Base-by-base conservation (phyloP, 2,329 filamentous ascomycete genomes). In the Scedosporium dehoogii region DNA sequence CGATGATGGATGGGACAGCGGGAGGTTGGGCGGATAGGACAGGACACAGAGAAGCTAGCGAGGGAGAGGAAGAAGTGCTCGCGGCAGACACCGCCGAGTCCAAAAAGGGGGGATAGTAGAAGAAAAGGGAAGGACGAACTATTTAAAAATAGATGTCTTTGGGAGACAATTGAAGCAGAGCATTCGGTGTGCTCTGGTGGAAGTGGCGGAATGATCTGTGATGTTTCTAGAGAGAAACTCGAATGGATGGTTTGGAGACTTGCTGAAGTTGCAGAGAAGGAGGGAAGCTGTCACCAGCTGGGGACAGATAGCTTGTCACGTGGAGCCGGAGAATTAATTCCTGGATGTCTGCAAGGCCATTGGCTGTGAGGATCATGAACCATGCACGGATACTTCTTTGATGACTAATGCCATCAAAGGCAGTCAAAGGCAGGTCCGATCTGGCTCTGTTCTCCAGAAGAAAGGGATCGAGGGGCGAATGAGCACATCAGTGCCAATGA, bases 91-190 rank as follows among this genome's bases (percentile, higher is more conserved):
- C 44, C 59, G 46, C 57, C 56, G 59, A 23, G 44, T 44, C 27
- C 63, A 58, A 55, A 65, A 65, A 62, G 63, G 16, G 64, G 61
- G 56, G n/a, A n/a, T 60, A 61, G 64, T 58, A 62, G 58, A 59
- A 62, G 60, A 55, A 66, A 62, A 63, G 63, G 65, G 63, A 59
- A 62, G 56, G 65, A 66, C 66, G 65, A 67, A 67, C 66, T 66
- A 61, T 66, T 63, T 18, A 14, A 61, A 51, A 61, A 56, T 58
- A 27, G 33, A 56, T 51, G 59, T 21, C 59, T 61, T 59, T 23
- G 23, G 10, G 48, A 55, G 59, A 56, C 46, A 61, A 61, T 41
- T 33, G 21, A 33, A 33, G 16, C 27, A 18, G 44, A 53, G 59
- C 59, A 29, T 21, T 9, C n/a, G 44, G 23, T 7, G 23, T 7